Percentiles rank a stretch among this genome's conserved stretches.
Conservation (phyloP, 2,329 filamentous ascomycete genomes). For the Trichophyton simii region DNA sequence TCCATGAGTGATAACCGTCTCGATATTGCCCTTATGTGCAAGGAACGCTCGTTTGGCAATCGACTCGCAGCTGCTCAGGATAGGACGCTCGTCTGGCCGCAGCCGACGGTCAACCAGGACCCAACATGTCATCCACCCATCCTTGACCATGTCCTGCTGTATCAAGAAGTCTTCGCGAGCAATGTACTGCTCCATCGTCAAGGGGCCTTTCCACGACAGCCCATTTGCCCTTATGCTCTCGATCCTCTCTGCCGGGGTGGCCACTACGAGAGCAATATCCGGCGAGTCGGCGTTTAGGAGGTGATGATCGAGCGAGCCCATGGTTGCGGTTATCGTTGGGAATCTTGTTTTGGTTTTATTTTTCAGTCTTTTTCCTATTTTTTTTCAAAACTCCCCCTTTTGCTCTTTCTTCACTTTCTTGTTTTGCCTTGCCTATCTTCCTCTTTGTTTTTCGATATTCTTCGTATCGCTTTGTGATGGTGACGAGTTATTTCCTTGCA, state of each 20-base stretch:
- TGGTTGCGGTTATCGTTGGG: conserved; percentile 12
- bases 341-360: no score
- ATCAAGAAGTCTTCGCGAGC: conserved; percentile 44
- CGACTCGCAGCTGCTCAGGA: conserved; percentile 49
- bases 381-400: not conserved
- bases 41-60: conserved; percentile 31
- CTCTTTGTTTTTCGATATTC: no score
- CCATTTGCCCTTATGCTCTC: conserved; percentile 44
- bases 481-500: not conserved
- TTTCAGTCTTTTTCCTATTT: not conserved
- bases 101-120: conserved; percentile 41
- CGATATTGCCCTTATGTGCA: conserved; percentile 41
- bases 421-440: no score
- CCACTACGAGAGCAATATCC: conserved; percentile 41
- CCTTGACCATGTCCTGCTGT: conserved; percentile 39
- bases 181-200: conserved; percentile 45
- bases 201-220: conserved; percentile 44
- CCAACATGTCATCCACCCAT: conserved; percentile 48
- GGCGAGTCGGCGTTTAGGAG: conserved; percentile 41
- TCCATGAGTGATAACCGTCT: conserved; percentile 52
- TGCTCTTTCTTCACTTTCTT: no score
- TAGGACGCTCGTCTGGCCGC: conserved; percentile 29
- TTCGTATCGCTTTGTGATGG: not conserved
- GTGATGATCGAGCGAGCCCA: conserved; percentile 26
- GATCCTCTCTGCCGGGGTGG: conserved; percentile 42